These are phyloP conservation scores for Blepharisma japonicum DNA, from an alignment of 73 alveolate species.

Conservation along the genomic window DNA sequence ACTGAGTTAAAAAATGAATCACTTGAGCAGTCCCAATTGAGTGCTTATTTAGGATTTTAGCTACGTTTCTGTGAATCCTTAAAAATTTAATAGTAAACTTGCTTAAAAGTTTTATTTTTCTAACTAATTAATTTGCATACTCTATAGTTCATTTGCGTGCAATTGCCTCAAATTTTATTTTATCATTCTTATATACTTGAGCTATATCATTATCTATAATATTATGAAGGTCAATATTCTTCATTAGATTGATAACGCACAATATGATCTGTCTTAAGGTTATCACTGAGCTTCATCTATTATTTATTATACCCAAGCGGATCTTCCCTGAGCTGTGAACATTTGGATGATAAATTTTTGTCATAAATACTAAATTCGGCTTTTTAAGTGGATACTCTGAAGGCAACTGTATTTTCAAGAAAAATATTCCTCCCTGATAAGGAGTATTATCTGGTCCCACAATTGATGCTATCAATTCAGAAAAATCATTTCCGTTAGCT, in stretches of 20 bases:
- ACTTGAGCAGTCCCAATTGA: too few relatives aligned
- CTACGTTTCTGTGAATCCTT: too few relatives aligned
- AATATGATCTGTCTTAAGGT: too few relatives aligned
- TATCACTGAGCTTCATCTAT: too few relatives aligned
- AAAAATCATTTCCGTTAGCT: neutral
- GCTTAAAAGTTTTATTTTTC: too few relatives aligned
- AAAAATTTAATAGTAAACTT: too few relatives aligned
- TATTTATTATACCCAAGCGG: conserved; percentile 33
- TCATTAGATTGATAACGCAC: conserved; percentile 58
- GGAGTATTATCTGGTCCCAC: conserved; percentile 51
- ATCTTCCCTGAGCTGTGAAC: conserved; percentile 34
- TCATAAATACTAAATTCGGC: conserved; percentile 38
- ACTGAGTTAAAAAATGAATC: too few relatives aligned
- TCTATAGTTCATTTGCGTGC: conserved; percentile 87
- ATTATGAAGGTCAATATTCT: conserved; percentile 82
- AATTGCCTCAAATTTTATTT: conserved; percentile 56
- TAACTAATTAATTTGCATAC: too few relatives aligned
- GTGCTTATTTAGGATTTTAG: too few relatives aligned
- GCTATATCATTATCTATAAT: conserved; percentile 87
- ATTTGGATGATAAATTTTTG: conserved; percentile 53
- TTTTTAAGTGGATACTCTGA: conserved; percentile 49
- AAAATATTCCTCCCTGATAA: conserved; percentile 44
- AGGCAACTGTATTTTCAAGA: conserved; percentile 36
- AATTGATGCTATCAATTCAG: conserved; percentile 36
- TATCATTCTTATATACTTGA: conserved; percentile 71